Conservation (phyloP, 345 rosid genomes). For the Salix koriyanagi region DNA sequence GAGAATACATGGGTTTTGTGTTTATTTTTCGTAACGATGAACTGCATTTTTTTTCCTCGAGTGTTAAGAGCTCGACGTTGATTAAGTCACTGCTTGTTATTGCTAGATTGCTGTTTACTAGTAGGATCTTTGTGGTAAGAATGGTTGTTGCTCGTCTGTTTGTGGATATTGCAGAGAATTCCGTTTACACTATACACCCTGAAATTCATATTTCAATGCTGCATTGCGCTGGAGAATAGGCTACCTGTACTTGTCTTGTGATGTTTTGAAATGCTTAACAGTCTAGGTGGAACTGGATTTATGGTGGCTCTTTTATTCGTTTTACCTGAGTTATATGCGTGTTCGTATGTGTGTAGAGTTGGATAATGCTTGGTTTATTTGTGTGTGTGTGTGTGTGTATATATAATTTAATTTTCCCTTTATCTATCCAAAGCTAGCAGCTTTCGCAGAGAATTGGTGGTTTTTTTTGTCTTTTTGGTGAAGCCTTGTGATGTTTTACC, state of each 20-base stretch:
- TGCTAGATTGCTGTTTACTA: not conserved
- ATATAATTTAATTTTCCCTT: not conserved
- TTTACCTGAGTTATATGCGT: not conserved
- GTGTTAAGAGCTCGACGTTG: not conserved
- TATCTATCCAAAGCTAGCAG: not conserved
- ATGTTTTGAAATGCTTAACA: not conserved
- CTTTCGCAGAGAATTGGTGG: not conserved
- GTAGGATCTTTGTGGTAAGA: not conserved
- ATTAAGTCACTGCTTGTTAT: not conserved
- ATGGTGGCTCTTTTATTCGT: not conserved
- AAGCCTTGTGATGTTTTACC: not conserved
- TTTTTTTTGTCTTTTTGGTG: not conserved
- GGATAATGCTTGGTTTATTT: not conserved
- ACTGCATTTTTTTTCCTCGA: too few relatives aligned
- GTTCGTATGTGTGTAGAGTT: not conserved
- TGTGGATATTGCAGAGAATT: not conserved
- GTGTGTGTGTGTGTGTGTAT: too few relatives aligned
- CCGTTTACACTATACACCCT: not conserved
- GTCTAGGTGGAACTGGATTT: not conserved
- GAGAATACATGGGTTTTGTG: not conserved
- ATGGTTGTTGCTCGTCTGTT: not conserved
- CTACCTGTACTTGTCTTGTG: not conserved
- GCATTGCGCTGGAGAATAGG: not conserved
- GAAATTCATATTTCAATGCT: not conserved
- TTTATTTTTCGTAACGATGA: not conserved